Percentiles rank a stretch among this genome's conserved stretches.
Conservation (phyloP, 768 basidiomycete species). For the Tubosaeta sp. region DNA sequence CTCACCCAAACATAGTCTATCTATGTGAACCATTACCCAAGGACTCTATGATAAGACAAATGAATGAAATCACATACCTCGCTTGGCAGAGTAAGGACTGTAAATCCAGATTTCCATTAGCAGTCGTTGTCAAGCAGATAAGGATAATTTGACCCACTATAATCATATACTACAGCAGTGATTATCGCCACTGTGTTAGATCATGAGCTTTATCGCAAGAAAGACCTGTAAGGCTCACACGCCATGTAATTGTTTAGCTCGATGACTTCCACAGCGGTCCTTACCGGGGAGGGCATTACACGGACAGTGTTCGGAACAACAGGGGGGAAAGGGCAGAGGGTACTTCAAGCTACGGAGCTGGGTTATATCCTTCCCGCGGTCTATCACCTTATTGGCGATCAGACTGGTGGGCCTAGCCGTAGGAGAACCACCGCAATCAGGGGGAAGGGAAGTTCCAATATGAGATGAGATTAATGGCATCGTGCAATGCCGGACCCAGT, state of each 20-base stretch:
- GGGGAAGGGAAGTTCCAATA: not conserved
- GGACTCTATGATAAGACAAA: not conserved
- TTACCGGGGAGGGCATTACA: not conserved
- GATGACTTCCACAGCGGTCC: not conserved
- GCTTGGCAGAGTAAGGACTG: not conserved
- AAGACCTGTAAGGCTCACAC: not conserved
- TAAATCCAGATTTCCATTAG: not conserved
- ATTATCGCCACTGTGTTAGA: not conserved
- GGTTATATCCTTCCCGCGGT: not conserved
- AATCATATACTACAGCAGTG: not conserved
- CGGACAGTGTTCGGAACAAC: not conserved
- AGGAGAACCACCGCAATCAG: not conserved
- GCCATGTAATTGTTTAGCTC: not conserved
- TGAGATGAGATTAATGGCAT: too few relatives aligned
- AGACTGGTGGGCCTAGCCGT: not conserved
- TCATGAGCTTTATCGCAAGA: not conserved
- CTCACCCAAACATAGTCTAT: constrained; percentile 3
- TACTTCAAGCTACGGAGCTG: too few relatives aligned
- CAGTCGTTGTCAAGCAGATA: not conserved
- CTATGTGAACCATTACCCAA: not conserved
- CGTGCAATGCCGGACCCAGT: too few relatives aligned
- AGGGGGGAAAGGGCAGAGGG: not conserved
- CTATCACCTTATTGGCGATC: not conserved
- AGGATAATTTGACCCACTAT: not conserved
- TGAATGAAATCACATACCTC: not conserved